Evolutionary conservation across 495 filamentous ascomycete species (phyloP).

Genomic region (Emericellopsis terricola): DNA sequence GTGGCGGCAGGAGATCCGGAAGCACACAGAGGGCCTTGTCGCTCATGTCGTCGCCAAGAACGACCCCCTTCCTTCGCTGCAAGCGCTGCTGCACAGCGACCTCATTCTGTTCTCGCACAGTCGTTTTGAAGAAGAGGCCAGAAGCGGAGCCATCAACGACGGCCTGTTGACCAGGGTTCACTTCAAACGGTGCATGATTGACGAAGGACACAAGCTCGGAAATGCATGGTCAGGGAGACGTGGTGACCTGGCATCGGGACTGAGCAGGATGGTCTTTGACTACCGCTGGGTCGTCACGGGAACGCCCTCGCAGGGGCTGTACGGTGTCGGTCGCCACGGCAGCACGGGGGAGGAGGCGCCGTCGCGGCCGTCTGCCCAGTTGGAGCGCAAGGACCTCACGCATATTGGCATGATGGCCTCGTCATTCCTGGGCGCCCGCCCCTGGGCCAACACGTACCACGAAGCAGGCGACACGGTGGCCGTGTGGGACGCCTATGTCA

Average conservation of each 20-base stretch:
- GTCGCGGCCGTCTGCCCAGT: slow-evolving; percentile 13
- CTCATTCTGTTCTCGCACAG: slow-evolving; percentile 59
- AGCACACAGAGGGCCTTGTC: slow-evolving; percentile 50
- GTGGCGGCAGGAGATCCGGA: slow-evolving; percentile 46
- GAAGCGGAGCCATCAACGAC: slow-evolving; percentile 3
- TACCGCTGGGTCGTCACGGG: slow-evolving; percentile 83
- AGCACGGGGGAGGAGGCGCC: background rate
- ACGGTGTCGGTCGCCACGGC: slow-evolving; percentile 33
- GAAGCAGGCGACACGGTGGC: slow-evolving; percentile 22
- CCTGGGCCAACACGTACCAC: slow-evolving; percentile 39
- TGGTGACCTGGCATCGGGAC: slow-evolving; percentile 45
- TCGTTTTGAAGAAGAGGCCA: slow-evolving; percentile 48
- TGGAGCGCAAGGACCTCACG: slow-evolving; percentile 55
- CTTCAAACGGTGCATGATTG: slow-evolving; percentile 75
- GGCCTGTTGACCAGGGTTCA: slow-evolving; percentile 47
- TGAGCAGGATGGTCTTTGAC: slow-evolving; percentile 50
- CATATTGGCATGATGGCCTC: slow-evolving; percentile 51
- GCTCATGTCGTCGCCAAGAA: slow-evolving; percentile 38
- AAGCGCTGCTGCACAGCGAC: slow-evolving; percentile 50
- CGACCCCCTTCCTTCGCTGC: slow-evolving; percentile 34
- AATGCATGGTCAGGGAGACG: slow-evolving; percentile 32
- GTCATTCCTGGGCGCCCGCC: slow-evolving; percentile 55
- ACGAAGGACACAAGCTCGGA: slow-evolving; percentile 78
- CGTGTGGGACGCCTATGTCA: slow-evolving; percentile 61
- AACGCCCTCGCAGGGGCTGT: slow-evolving; percentile 68